Conservation (phyloP, 202 grass and related monocot genomes). For the Digitaria exilis region DNA sequence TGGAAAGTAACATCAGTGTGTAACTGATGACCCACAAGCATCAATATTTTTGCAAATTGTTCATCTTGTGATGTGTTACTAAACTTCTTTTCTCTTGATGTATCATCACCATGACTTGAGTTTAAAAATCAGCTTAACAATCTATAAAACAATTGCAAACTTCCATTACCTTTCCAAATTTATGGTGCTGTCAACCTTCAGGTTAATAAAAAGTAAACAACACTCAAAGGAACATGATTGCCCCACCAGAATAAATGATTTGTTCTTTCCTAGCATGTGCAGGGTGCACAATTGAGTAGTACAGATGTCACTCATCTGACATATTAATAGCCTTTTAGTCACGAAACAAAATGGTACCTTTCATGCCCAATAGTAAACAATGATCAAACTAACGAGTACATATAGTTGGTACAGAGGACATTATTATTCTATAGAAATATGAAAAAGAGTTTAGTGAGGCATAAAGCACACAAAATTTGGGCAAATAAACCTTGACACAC, state of each 20-base stretch:
- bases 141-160: background rate
- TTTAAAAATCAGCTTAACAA: constrained; percentile 4
- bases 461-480: background rate
- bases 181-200: constrained; percentile 7
- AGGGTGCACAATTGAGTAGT: constrained; percentile 18
- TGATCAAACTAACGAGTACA: background rate
- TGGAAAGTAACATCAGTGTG: background rate
- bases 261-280: constrained; percentile 32
- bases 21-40: background rate
- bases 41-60: background rate
- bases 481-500: background rate
- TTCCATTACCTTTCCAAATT: background rate
- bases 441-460: background rate
- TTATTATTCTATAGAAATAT: constrained; percentile 20
- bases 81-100: background rate
- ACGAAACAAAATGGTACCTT: background rate
- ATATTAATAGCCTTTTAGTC: constrained; percentile 19
- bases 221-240: constrained; percentile 37
- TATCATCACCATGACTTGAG: background rate
- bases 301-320: constrained; percentile 22
- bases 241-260: constrained; percentile 36
- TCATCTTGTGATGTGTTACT: background rate
- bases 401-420: background rate
- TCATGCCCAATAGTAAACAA: background rate
- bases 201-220: constrained; percentile 25